These are phyloP conservation scores for Esteya vermicola DNA, from an alignment of 2,329 filamentous ascomycete genomes.

Conservation along the genomic window DNA sequence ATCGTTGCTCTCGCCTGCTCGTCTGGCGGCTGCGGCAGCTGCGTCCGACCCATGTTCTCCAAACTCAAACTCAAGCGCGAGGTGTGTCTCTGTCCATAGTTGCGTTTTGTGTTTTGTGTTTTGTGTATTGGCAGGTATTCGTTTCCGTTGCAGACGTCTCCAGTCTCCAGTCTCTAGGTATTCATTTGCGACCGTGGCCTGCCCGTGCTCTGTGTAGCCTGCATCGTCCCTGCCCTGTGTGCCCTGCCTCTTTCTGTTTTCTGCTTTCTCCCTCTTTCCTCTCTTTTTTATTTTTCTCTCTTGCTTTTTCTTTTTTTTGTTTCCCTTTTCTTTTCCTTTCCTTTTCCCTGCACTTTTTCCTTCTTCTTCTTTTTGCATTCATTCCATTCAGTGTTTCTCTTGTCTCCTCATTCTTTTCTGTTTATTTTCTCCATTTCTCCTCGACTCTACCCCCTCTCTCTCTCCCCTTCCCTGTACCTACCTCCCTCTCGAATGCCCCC, in stretches of 20 bases:
- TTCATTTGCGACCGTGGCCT: no score
- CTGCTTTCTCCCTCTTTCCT: not conserved
- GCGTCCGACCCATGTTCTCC: conserved; percentile 12
- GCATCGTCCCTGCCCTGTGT: not conserved
- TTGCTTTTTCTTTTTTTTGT: not conserved
- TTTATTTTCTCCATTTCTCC: no score
- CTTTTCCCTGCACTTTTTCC: not conserved
- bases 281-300: not conserved
- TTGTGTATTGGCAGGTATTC: no score
- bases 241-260: not conserved
- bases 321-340: not conserved
- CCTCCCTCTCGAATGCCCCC: no score
- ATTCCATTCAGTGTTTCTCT: not conserved
- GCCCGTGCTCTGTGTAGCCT: no score
- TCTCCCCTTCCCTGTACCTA: not conserved
- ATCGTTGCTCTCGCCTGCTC: not conserved
- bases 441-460: not conserved
- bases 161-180: no score
- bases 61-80: conserved; percentile 16
- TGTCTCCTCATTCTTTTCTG: no score
- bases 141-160: no score
- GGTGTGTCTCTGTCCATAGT: conserved; percentile 8
- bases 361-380: not conserved
- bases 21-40: not conserved
- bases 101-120: not conserved